These are phyloP conservation scores for Osmanthus fragrans DNA, from an alignment of 257 asterid genomes.

Conservation along the genomic window DNA sequence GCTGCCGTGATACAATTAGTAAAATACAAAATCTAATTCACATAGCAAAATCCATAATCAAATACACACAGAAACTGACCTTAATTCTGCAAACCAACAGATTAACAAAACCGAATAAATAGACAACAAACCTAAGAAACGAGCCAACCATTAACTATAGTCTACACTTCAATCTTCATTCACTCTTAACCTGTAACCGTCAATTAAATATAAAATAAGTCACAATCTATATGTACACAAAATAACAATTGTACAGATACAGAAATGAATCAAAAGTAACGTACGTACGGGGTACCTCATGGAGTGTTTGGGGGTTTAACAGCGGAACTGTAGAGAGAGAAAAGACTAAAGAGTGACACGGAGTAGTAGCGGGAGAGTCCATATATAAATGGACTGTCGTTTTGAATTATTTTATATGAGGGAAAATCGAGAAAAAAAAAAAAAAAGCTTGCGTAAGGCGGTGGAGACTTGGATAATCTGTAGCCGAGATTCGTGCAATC, in stretches of 20 bases:
- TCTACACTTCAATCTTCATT: constrained; percentile 18
- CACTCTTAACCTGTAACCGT: constrained; percentile 25
- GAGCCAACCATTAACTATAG: constrained; percentile 7
- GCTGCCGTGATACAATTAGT: constrained; percentile 12
- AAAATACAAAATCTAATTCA: constrained; percentile 7
- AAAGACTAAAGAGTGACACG: constrained; percentile 31
- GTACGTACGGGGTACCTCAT: not conserved
- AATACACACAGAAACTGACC: constrained; percentile 12
- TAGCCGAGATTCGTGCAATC: not conserved
- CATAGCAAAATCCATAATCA: not conserved
- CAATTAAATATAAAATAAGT: constrained; percentile 21
- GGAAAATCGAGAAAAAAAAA: not conserved
- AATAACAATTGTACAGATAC: not conserved
- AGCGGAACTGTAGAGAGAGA: constrained; percentile 4
- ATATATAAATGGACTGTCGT: not conserved
- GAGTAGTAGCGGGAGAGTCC: constrained; percentile 35
- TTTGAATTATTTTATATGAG: not conserved
- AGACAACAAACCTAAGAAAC: constrained; percentile 11
- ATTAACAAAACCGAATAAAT: not conserved
- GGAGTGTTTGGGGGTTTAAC: constrained; percentile 32
- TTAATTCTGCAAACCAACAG: constrained; percentile 7
- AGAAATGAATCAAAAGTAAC: constrained; percentile 20
- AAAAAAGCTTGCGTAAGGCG: not conserved
- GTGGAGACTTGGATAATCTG: not conserved
- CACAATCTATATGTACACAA: not conserved